Conservation (phyloP, 176 grass and related monocot species). For the Lolium multiflorum region DNA sequence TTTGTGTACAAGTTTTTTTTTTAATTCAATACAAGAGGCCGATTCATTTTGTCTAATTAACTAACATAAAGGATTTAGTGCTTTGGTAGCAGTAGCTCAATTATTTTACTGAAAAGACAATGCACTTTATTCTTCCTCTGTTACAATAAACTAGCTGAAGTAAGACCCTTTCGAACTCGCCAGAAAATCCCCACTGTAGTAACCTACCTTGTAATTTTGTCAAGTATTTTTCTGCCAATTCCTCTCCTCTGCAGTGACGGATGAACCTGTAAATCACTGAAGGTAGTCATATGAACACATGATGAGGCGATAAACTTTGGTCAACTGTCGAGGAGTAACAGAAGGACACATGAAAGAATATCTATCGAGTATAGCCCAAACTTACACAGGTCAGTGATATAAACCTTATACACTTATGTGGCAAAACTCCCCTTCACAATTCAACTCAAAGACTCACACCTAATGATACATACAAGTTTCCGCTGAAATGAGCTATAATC, state of each 20-base stretch:
- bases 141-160: not conserved
- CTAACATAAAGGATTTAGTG: not conserved
- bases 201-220: slow-evolving; percentile 76
- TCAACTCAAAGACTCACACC: not conserved
- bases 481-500: not conserved
- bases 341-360: not conserved
- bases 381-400: not conserved
- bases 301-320: not conserved
- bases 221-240: slow-evolving; percentile 83
- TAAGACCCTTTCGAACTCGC: not conserved
- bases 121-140: not conserved
- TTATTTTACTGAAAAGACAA: not conserved
- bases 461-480: not conserved
- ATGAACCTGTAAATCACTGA: slow-evolving; percentile 87
- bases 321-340: not conserved
- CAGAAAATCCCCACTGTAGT: not conserved
- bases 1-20: not conserved
- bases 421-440: not conserved
- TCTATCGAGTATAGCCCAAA: not conserved
- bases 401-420: not conserved
- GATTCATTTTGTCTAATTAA: not conserved
- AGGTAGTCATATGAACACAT: slow-evolving; percentile 57
- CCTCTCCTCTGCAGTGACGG: slow-evolving; percentile 78
- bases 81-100: not conserved
- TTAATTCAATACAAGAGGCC: not conserved